Percentiles rank a stretch among this genome's conserved stretches.
These are phyloP conservation scores for Neltuma alba DNA, from an alignment of 306 rosid genomes.

Conservation along the genomic window DNA sequence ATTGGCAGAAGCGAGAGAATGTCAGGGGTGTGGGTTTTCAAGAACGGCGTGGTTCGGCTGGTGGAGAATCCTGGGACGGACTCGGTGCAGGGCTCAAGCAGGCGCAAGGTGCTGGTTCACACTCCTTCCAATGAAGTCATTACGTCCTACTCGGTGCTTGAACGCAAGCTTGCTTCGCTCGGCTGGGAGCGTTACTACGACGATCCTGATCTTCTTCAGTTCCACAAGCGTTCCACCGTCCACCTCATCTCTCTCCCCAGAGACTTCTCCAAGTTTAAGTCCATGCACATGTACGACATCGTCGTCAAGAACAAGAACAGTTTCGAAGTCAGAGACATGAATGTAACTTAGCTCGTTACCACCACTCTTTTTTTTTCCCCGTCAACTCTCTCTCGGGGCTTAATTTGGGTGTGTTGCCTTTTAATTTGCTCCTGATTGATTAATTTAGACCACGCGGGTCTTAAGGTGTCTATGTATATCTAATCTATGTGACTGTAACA, in stretches of 20 bases:
- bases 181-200: conserved; percentile 96
- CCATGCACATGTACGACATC: conserved; percentile 96
- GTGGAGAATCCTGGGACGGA: conserved; percentile 77
- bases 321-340: conserved; percentile 81
- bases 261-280: conserved; percentile 76
- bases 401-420: not conserved
- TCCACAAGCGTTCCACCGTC: conserved; percentile 79
- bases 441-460: not conserved
- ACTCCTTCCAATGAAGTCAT: conserved; percentile 66
- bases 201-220: conserved; percentile 87
- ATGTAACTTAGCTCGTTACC: no score
- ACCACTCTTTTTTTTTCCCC: no score
- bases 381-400: not conserved
- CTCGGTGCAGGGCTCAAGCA: conserved; percentile 35
- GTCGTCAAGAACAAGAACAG: conserved; percentile 84
- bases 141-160: conserved; percentile 58
- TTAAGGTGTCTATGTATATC: not conserved
- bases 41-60: conserved; percentile 79
- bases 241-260: conserved; percentile 87
- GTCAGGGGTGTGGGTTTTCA: conserved; percentile 98
- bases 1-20: conserved; percentile 8
- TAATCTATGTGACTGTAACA: conserved; percentile 19
- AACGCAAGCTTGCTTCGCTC: conserved; percentile 54
- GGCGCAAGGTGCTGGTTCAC: conserved; percentile 78
- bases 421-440: not conserved